Conservation (phyloP, 495 filamentous ascomycete genomes). For the Penicillium crystallinum region DNA sequence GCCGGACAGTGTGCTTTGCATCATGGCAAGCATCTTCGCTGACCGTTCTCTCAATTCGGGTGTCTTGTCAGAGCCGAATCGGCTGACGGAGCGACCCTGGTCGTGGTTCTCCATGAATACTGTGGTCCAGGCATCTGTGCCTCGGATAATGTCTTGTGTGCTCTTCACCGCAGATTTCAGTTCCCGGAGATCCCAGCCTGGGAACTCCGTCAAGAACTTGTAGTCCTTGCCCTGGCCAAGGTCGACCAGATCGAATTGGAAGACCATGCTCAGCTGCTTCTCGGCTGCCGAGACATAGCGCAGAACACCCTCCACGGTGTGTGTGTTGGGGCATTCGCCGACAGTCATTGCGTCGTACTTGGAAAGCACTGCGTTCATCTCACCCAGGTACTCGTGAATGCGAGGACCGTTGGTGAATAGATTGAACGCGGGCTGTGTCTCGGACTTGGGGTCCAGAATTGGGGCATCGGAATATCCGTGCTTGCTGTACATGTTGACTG, state of each 20-base stretch:
- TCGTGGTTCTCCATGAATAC: conserved; percentile 39
- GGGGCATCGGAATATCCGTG: conserved; percentile 40
- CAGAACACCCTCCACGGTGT: conserved; percentile 39
- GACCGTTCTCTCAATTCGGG: conserved; percentile 39
- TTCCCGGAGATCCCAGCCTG: conserved; percentile 38
- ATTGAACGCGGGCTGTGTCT: conserved; percentile 40
- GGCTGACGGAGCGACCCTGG: conserved; percentile 43
- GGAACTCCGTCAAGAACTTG: conserved; percentile 33
- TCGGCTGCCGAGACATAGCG: conserved; percentile 40
- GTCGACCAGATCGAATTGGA: conserved; percentile 49
- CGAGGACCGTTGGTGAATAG: conserved; percentile 55
- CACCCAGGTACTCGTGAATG: conserved; percentile 49
- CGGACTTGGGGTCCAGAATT: conserved; percentile 28
- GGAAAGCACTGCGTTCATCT: conserved; percentile 40
- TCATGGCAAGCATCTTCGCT: conserved; percentile 49
- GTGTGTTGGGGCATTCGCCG: conserved; percentile 46
- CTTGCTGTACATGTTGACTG: conserved; percentile 53
- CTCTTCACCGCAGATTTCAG: conserved; percentile 31
- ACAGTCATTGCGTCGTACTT: conserved; percentile 48
- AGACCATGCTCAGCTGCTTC: conserved; percentile 50
- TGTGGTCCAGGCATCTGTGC: conserved; percentile 49
- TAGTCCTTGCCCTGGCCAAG: conserved; percentile 38
- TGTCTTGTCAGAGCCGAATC: conserved; percentile 41
- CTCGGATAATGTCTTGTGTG: conserved; percentile 44
- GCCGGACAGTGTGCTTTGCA: conserved; percentile 46